Percentiles rank a stretch among this genome's conserved stretches.
These are phyloP conservation scores for Dendryphion nanum DNA, from an alignment of 2,329 filamentous ascomycete species.

Conservation along the genomic window DNA sequence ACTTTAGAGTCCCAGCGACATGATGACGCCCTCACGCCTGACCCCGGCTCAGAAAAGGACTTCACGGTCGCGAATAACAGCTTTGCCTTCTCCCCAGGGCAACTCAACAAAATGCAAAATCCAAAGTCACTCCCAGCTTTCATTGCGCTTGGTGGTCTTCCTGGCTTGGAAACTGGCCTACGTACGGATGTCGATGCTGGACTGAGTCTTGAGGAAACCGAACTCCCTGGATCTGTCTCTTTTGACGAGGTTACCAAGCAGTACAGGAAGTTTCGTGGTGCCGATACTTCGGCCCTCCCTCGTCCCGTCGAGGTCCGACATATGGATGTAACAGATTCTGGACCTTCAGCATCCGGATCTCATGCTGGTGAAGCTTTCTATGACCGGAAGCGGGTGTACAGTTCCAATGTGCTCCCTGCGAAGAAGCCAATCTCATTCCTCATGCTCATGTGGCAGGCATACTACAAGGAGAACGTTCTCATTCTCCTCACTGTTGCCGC, in stretches of 20 bases:
- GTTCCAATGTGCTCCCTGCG: constrained; percentile 61
- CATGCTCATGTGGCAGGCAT: constrained; percentile 65
- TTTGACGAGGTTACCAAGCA: constrained; percentile 51
- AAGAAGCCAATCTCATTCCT: constrained; percentile 63
- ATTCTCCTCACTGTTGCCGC: constrained; percentile 69
- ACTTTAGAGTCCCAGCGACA: constrained; percentile 20
- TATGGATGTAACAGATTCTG: constrained; percentile 13
- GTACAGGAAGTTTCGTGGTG: constrained; percentile 21
- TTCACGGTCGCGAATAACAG: constrained; percentile 41
- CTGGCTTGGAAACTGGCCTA: constrained; percentile 53
- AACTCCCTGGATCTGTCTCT: constrained; percentile 45
- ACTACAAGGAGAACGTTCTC: constrained; percentile 73
- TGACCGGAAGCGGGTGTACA: constrained; percentile 61
- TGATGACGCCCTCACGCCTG: constrained; percentile 24
- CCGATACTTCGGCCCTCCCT: constrained; percentile 12
- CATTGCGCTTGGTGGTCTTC: constrained; percentile 53
- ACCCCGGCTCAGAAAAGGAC: constrained; percentile 22
- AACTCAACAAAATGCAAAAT: constrained; percentile 55
- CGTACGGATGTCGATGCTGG: constrained; percentile 50
- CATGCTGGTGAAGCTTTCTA: constrained; percentile 36
- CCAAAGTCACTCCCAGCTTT: constrained; percentile 51
- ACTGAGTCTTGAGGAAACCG: constrained; percentile 52
- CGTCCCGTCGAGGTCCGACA: constrained; percentile 13
- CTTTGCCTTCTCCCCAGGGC: constrained; percentile 56
- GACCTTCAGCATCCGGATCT: constrained; percentile 7